These are phyloP conservation scores for Herpotrichia juniperi DNA, from an alignment of 2,329 filamentous ascomycete genomes.

Conservation along the genomic window DNA sequence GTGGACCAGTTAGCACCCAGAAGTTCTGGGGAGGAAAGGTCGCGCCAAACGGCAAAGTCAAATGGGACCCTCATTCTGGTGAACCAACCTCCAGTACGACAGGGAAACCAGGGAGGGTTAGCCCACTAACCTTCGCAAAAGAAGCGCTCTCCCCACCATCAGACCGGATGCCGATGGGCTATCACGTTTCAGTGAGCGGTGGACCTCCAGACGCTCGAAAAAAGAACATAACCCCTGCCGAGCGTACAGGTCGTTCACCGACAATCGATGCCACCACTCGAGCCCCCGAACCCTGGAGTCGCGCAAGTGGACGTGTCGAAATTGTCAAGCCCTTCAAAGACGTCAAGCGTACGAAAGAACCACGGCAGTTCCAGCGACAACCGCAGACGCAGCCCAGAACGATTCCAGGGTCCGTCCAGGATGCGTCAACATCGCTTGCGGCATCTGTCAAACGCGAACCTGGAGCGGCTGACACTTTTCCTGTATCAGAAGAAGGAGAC, in stretches of 20 bases:
- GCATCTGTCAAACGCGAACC: constrained; percentile 23
- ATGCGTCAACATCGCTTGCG: constrained; percentile 33
- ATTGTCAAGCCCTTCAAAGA: constrained; percentile 70
- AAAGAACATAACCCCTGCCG: constrained; percentile 33
- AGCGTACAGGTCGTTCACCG: constrained; percentile 30
- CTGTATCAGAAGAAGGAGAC: constrained; percentile 28
- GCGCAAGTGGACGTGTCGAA: constrained; percentile 70
- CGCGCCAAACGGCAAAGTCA: constrained; percentile 41
- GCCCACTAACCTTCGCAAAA: constrained; percentile 52
- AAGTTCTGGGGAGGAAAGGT: constrained; percentile 47
- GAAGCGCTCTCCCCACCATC: constrained; percentile 18
- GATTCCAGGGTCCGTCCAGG: constrained; percentile 19
- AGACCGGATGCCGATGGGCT: constrained; percentile 30
- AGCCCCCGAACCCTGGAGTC: constrained; percentile 66
- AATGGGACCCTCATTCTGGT: constrained; percentile 71
- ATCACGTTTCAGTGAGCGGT: constrained; percentile 40
- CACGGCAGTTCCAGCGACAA: constrained; percentile 57
- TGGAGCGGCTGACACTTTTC: constrained; percentile 34
- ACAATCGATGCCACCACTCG: constrained; percentile 51
- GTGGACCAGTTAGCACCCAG: constrained; percentile 26
- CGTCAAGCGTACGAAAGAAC: constrained; percentile 60
- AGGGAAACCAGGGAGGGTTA: constrained; percentile 63
- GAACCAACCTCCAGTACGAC: constrained; percentile 63
- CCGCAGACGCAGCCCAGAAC: constrained; percentile 29
- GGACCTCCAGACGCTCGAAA: constrained; percentile 25